Percentiles rank a stretch among this genome's conserved stretches.
Evolutionary conservation across 192 early-diverging fungal species (phyloP).

Genomic region (Coemansia sp.): DNA sequence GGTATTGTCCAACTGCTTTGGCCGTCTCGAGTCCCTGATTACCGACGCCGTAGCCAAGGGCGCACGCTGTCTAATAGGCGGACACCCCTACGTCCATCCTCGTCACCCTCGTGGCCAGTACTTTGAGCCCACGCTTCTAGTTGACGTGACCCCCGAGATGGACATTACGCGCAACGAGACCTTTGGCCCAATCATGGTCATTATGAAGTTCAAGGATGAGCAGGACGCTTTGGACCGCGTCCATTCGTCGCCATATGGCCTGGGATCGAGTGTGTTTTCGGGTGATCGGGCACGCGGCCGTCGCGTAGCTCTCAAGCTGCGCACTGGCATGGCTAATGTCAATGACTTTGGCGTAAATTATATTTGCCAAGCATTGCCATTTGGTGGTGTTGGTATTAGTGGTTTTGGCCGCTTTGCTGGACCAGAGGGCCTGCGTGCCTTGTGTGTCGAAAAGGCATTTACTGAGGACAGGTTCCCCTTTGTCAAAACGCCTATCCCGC

Average conservation of each 20-base stretch:
- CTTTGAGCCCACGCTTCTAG: slow-evolving; percentile 80
- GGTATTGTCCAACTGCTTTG: slow-evolving; percentile 68
- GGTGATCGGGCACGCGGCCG: slow-evolving; percentile 64
- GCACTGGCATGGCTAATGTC: slow-evolving; percentile 80
- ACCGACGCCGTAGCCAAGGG: slow-evolving; percentile 79
- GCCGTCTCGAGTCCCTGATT: slow-evolving; percentile 65
- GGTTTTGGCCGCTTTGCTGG: slow-evolving; percentile 81
- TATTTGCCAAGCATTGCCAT: slow-evolving; percentile 79
- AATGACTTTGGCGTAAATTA: slow-evolving; percentile 90
- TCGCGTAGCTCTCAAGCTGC: slow-evolving; percentile 63
- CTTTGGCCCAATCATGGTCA: slow-evolving; percentile 81
- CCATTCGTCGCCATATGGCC: slow-evolving; percentile 74
- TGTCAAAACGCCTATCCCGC: slow-evolving; percentile 76
- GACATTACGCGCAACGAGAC: slow-evolving; percentile 73
- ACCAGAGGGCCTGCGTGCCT: slow-evolving; percentile 70
- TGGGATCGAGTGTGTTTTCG: slow-evolving; percentile 81
- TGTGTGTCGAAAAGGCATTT: slow-evolving; percentile 70
- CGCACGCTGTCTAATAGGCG: slow-evolving; percentile 72
- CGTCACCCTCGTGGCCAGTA: slow-evolving; percentile 75
- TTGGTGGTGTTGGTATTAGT: slow-evolving; percentile 80
- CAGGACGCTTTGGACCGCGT: slow-evolving; percentile 70
- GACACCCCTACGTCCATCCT: slow-evolving; percentile 70
- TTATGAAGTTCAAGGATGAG: slow-evolving; percentile 72
- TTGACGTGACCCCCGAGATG: slow-evolving; percentile 77
- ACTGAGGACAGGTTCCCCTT: slow-evolving; percentile 74